phyloP scores from a whole-genome alignment of 2,329 filamentous ascomycete species.

The Colletotrichum truncatum region DNA sequence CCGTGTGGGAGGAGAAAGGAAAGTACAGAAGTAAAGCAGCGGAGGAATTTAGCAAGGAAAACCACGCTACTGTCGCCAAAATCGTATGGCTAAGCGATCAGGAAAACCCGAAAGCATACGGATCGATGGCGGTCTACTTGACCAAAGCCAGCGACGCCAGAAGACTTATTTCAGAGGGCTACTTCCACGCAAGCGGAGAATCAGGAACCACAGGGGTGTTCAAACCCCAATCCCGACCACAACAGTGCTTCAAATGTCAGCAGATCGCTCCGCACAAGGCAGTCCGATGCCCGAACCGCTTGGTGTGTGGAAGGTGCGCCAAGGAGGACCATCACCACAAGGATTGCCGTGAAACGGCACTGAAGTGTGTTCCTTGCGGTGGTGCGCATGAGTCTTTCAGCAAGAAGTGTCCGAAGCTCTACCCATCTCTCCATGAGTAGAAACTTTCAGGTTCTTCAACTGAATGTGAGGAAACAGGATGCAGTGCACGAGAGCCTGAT shows the following conservation, averaged over 20 bases:
- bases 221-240: background rate
- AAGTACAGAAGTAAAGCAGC: background rate
- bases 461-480: constrained; percentile 31
- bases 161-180: background rate
- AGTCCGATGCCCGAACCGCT: background rate
- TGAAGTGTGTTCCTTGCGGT: constrained; percentile 31
- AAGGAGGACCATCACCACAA: background rate
- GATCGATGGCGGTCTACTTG: background rate
- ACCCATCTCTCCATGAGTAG: constrained; percentile 32
- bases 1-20: background rate
- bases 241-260: background rate
- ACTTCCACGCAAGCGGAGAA: background rate
- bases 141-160: background rate
- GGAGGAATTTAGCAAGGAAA: too few relatives aligned
- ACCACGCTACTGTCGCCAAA: too few relatives aligned
- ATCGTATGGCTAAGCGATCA: background rate
- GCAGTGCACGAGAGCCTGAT: constrained; percentile 32
- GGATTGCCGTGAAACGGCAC: background rate
- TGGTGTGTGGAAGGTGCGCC: background rate
- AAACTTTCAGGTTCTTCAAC: constrained; percentile 28
- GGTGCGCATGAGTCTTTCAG: constrained; percentile 35
- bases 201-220: background rate
- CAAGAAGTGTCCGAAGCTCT: constrained; percentile 34
- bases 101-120: background rate
- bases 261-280: background rate